These are phyloP conservation scores for Trametes cubensis DNA, from an alignment of 768 basidiomycete species.

Conservation along the genomic window DNA sequence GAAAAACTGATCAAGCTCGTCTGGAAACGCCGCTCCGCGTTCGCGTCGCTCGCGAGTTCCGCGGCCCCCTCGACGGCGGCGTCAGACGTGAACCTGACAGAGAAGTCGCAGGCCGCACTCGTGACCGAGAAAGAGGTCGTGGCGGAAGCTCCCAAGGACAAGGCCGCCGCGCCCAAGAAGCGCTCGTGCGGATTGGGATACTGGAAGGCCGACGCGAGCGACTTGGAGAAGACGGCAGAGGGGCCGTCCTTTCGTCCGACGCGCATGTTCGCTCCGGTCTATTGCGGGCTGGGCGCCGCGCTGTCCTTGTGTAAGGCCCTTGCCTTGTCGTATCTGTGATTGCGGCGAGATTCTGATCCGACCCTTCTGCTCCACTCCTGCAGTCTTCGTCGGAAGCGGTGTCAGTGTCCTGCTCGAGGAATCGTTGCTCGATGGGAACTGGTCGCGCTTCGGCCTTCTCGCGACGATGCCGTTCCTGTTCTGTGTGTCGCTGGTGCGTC, in stretches of 20 bases:
- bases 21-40: conserved; percentile 56
- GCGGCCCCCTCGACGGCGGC: conserved; percentile 48
- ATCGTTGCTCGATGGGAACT: conserved; percentile 65
- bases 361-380: background rate
- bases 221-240: conserved; percentile 53
- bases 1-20: conserved; percentile 80
- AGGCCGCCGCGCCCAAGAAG: conserved; percentile 23
- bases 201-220: conserved; percentile 38
- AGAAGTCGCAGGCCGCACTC: conserved; percentile 41
- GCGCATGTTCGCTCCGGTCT: conserved; percentile 71
- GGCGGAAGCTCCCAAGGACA: conserved; percentile 23
- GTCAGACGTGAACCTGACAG: conserved; percentile 55
- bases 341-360: background rate
- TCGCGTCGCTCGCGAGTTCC: conserved; percentile 39
- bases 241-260: conserved; percentile 39
- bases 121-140: conserved; percentile 28
- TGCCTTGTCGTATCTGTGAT: background rate
- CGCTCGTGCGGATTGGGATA: conserved; percentile 31
- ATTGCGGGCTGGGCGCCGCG: conserved; percentile 69
- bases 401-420: conserved; percentile 62
- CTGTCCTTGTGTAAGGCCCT: conserved; percentile 61
- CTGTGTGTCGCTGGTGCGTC: conserved; percentile 72
- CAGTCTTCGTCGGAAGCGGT: conserved; percentile 75
- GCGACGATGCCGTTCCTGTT: conserved; percentile 70
- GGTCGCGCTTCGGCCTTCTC: conserved; percentile 65